A percentile compares a stretch with the other conserved stretches of the same genome.
These are phyloP conservation scores for Pleurotus djamor DNA, from an alignment of 768 basidiomycete species.

Conservation along the genomic window DNA sequence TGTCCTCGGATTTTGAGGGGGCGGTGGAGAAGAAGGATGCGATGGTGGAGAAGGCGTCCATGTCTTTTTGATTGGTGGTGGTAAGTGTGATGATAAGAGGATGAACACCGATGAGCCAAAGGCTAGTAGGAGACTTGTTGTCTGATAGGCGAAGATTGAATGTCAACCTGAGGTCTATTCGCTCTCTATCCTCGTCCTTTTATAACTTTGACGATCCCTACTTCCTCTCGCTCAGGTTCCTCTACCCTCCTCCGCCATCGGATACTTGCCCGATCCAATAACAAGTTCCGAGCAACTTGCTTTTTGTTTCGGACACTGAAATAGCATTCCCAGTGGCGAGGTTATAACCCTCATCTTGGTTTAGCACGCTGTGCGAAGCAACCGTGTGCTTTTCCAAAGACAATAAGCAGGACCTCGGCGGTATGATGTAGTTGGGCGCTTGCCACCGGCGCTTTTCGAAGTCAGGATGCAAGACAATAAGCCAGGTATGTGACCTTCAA, in stretches of 20 bases:
- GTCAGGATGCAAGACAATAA: neutral
- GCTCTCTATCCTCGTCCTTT: neutral
- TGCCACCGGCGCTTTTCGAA: neutral
- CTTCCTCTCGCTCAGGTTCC: neutral
- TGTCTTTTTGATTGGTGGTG: neutral
- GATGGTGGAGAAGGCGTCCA: constrained; percentile 7
- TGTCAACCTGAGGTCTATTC: neutral
- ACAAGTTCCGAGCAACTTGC: neutral
- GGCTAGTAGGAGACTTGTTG: neutral
- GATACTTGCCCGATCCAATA: neutral
- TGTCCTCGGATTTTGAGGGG: constrained; percentile 1
- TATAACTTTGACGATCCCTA: neutral
- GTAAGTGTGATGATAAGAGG: neutral
- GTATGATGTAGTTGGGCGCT: neutral
- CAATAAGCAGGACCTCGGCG: neutral
- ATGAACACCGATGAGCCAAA: neutral
- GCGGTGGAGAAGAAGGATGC: constrained; percentile 8
- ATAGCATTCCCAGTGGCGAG: neutral
- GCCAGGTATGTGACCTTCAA: neutral
- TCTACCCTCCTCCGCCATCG: neutral
- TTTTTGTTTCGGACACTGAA: constrained; percentile 7
- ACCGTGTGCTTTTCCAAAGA: neutral
- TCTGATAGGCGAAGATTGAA: neutral
- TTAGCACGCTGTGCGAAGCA: neutral
- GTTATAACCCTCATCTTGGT: neutral